These are phyloP conservation scores for Onygena corvina DNA, from an alignment of 2,329 filamentous ascomycete species.

Conservation along the genomic window DNA sequence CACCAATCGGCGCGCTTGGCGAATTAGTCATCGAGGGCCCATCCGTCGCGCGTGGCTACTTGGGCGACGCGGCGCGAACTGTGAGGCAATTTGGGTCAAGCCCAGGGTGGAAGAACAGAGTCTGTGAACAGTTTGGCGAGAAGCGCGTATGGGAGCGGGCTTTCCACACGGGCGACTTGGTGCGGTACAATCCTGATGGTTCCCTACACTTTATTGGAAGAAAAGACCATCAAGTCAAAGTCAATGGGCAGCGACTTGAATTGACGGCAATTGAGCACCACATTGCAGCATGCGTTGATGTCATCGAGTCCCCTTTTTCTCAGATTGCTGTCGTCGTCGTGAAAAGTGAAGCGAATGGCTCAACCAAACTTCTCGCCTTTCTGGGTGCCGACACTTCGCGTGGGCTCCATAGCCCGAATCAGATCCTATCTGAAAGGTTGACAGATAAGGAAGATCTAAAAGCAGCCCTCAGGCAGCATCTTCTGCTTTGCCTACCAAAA, in stretches of 20 bases:
- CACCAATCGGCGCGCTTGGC: conserved; percentile 29
- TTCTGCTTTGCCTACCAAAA: too few relatives aligned
- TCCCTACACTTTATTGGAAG: conserved; percentile 16
- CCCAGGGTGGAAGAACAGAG: background rate
- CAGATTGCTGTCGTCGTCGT: background rate
- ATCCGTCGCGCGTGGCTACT: conserved; percentile 27
- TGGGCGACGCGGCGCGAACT: conserved; percentile 18
- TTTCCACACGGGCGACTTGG: conserved; percentile 19
- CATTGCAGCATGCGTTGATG: background rate
- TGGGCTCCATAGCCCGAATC: too few relatives aligned
- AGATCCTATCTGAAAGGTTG: background rate
- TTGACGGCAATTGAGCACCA: conserved; percentile 63
- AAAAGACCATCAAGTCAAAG: conserved; percentile 55
- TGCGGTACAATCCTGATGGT: conserved; percentile 15
- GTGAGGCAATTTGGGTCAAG: conserved; percentile 13
- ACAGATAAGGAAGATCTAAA: conserved; percentile 6
- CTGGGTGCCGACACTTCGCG: too few relatives aligned
- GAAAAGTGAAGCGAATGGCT: background rate
- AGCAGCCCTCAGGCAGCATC: background rate
- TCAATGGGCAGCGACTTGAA: conserved; percentile 71
- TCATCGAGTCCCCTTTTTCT: background rate
- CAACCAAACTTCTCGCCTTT: background rate
- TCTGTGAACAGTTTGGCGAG: background rate
- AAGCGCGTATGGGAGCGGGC: too few relatives aligned
- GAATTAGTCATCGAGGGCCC: conserved; percentile 32